A percentile compares a stretch with the other conserved stretches of the same genome.
Evolutionary conservation across 2,329 filamentous ascomycete genomes (phyloP).

Genomic region (Fusarium graminum): DNA sequence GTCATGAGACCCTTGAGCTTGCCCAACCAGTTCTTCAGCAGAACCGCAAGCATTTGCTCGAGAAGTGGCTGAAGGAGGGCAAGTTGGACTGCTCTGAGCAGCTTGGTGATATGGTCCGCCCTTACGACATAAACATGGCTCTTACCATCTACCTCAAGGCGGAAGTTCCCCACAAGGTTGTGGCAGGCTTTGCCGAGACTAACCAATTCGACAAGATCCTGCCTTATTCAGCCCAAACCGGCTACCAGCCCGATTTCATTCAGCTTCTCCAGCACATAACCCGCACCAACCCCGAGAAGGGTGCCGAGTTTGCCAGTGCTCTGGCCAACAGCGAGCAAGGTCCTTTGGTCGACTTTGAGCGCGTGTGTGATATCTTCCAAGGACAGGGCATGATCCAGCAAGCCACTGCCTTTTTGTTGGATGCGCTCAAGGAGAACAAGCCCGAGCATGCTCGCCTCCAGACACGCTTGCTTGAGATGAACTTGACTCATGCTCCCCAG

Average conservation of each 20-base stretch:
- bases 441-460: conserved; percentile 94
- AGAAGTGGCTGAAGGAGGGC: conserved; percentile 97
- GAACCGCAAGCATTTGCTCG: conserved; percentile 93
- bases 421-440: conserved; percentile 93
- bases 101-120: conserved; percentile 91
- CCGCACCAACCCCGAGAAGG: conserved; percentile 91
- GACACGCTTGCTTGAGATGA: conserved; percentile 97
- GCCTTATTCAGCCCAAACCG: conserved; percentile 85
- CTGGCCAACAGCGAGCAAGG: conserved; percentile 91
- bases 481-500: conserved; percentile 94
- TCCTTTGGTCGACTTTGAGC: conserved; percentile 89
- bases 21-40: conserved; percentile 93
- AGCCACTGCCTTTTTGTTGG: conserved; percentile 96
- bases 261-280: conserved; percentile 93
- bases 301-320: conserved; percentile 91
- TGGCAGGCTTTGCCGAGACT: conserved; percentile 93
- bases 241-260: conserved; percentile 96
- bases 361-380: conserved; percentile 97
- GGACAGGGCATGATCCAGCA: conserved; percentile 98
- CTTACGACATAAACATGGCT: conserved; percentile 89
- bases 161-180: conserved; percentile 91
- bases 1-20: conserved; percentile 93
- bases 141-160: conserved; percentile 91
- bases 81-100: conserved; percentile 98
- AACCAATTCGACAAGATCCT: conserved; percentile 98